Conservation (phyloP, 805 yeast genomes). For the Starmerella khaoyaiensis region DNA sequence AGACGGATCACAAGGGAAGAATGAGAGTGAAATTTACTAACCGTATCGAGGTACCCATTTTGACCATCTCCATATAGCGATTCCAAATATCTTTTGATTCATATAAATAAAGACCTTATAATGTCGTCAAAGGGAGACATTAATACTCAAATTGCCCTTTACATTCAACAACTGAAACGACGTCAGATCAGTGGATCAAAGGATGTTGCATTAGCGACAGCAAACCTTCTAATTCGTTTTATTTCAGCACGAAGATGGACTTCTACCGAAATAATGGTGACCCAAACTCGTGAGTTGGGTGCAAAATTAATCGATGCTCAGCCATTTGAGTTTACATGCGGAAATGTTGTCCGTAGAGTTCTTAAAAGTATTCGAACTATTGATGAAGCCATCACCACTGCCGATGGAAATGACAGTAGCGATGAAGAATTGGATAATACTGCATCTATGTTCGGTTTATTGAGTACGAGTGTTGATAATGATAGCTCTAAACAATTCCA, state of each 20-base stretch:
- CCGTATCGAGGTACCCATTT: neutral
- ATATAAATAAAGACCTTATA: neutral
- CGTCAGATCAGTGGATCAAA: conserved; percentile 74
- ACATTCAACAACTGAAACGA: conserved; percentile 46
- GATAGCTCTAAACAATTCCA: neutral
- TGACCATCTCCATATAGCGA: neutral
- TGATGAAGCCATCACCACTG: conserved; percentile 35
- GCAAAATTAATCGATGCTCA: conserved; percentile 53
- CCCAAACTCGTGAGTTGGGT: conserved; percentile 63
- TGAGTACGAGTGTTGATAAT: conserved; percentile 32
- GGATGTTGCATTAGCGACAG: conserved; percentile 71
- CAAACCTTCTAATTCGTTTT: conserved; percentile 75
- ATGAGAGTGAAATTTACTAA: too few relatives aligned
- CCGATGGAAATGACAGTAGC: conserved; percentile 6
- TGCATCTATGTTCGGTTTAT: conserved; percentile 68
- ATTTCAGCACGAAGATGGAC: conserved; percentile 85
- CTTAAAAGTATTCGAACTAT: conserved; percentile 81
- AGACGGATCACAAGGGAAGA: too few relatives aligned
- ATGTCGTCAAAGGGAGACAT: conserved; percentile 26
- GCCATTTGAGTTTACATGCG: conserved; percentile 78
- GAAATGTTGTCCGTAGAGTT: conserved; percentile 82
- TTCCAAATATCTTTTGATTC: neutral
- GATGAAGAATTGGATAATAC: conserved; percentile 15
- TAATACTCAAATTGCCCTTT: conserved; percentile 25
- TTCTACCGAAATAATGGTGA: conserved; percentile 56